These are phyloP conservation scores for Penicillium sp. DNA, from an alignment of 2,329 filamentous ascomycete species.

Conservation along the genomic window DNA sequence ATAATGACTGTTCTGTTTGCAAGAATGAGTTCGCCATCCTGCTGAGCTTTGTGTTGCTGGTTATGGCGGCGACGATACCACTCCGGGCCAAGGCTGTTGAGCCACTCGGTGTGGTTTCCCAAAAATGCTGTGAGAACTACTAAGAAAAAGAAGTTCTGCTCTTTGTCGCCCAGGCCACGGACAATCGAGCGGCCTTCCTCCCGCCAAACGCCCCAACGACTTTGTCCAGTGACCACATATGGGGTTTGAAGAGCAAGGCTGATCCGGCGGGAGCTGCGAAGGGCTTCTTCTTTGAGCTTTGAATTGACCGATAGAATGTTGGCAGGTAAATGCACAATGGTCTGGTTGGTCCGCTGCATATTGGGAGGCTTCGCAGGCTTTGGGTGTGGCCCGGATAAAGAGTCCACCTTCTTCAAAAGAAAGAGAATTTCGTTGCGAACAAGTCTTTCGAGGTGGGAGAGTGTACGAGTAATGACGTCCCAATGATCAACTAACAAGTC, in stretches of 20 bases:
- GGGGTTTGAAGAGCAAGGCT: conserved; percentile 57
- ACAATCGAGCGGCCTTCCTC: conserved; percentile 60
- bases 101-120: conserved; percentile 61
- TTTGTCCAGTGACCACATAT: conserved; percentile 58
- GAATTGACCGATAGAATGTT: conserved; percentile 49
- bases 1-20: conserved; percentile 58
- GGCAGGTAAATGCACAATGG: conserved; percentile 51
- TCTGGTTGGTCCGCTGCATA: conserved; percentile 51
- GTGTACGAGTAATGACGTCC: conserved; percentile 58
- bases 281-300: conserved; percentile 49
- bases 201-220: conserved; percentile 61
- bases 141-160: conserved; percentile 61
- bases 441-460: conserved; percentile 54
- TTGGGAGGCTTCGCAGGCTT: conserved; percentile 48
- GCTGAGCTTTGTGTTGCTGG: conserved; percentile 51
- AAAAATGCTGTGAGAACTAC: conserved; percentile 60
- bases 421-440: conserved; percentile 54
- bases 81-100: conserved; percentile 55
- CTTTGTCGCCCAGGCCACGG: conserved; percentile 55
- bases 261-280: conserved; percentile 52
- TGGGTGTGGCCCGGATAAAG: conserved; percentile 39
- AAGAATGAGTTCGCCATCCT: conserved; percentile 50
- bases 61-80: conserved; percentile 55
- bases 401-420: conserved; percentile 51
- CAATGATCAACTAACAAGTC: conserved; percentile 59